These are phyloP conservation scores for Auriscalpium vulgare DNA, from an alignment of 768 basidiomycete genomes.

Conservation along the genomic window DNA sequence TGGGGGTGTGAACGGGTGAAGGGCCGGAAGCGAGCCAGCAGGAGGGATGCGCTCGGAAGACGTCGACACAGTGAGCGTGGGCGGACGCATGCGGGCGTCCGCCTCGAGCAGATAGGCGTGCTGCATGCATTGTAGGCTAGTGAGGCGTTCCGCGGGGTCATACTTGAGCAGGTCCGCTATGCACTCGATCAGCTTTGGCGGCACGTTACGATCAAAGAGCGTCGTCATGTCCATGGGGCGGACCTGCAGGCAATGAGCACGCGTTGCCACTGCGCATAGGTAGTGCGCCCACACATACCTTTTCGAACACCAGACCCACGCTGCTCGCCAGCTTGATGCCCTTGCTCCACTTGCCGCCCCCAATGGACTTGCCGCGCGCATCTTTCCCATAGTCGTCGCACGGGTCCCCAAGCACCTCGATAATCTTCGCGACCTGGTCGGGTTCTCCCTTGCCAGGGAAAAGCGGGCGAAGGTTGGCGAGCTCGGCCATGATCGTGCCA, in stretches of 20 bases:
- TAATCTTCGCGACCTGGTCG: constrained; percentile 88
- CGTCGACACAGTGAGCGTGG: constrained; percentile 9
- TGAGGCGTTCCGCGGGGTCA: constrained; percentile 82
- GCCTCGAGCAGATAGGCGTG: constrained; percentile 88
- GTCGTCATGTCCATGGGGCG: constrained; percentile 59
- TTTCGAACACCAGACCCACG: constrained; percentile 83
- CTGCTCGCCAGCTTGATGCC: constrained; percentile 82
- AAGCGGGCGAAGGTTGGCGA: constrained; percentile 88
- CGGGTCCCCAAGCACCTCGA: constrained; percentile 91
- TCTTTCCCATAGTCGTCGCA: constrained; percentile 76
- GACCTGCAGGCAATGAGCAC: constrained; percentile 32
- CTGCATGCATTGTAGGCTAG: constrained; percentile 78
- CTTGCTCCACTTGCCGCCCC: constrained; percentile 82
- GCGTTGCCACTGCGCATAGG: constrained; percentile 2
- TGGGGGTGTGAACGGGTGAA: constrained; percentile 11
- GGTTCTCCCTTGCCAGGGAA: constrained; percentile 92
- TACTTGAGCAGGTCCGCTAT: constrained; percentile 89
- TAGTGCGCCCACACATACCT: constrained; percentile 42
- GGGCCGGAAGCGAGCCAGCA: constrained; percentile 10
- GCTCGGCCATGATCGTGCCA: constrained; percentile 96
- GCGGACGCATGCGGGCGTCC: constrained; percentile 32
- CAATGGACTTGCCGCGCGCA: constrained; percentile 53
- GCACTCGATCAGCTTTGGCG: constrained; percentile 78
- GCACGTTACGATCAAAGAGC: constrained; percentile 73
- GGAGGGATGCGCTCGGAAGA: constrained; percentile 29